Base-by-base conservation (phyloP, 2,329 filamentous ascomycete genomes). In the Colletotrichum australisinense region DNA sequence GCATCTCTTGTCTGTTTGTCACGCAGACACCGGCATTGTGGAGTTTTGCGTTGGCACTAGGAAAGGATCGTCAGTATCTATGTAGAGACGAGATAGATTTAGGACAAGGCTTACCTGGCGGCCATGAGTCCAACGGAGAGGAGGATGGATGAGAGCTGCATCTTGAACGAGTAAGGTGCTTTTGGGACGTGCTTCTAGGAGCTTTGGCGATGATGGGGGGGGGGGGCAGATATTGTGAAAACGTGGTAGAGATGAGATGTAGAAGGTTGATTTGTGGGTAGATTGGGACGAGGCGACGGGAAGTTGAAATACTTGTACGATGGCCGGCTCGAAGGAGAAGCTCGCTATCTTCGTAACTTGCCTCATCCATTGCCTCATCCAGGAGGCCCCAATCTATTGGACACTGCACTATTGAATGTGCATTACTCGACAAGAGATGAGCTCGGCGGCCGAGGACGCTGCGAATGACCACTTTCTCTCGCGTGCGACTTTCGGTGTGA, bases 11-110 rank as follows among this genome's bases (percentile, higher is more conserved):
- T 28, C 69, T 32, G 49, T 56, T 32, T 2, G 30, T 49, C 14
- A 68, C 66, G 28, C 69, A 67, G 2, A 67, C 49, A 3, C 69
- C 69, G 3, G 38, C 35, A 7, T 59, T 59, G n/a, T 69, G 72
- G 0, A 74, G 38, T 5, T 63, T n/a, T 14, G 69, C 64, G 16
- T 49, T 38, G 3, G 19, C 72, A 4, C 69, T 66, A 22, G 9
- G 12, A 16, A 58, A 3, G 28, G 11, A 38, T 22, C 22, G 11
- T 42, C 14, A 35, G 49, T n/a, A 32, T 14, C 14, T 4, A 63
- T 8, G 42, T 28, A 32, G 12, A 26, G 19, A 4, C 32, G 46
- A 16, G 2, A 49, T n/a, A 28, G 2, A 16, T 16, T 11, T 42
- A 16, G 35, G 35, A 42, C 35, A 46, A 46, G 42, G 16, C 72